Base-by-base conservation (phyloP, 2,329 filamentous ascomycete genomes). In the Fusarium dlaminii region DNA sequence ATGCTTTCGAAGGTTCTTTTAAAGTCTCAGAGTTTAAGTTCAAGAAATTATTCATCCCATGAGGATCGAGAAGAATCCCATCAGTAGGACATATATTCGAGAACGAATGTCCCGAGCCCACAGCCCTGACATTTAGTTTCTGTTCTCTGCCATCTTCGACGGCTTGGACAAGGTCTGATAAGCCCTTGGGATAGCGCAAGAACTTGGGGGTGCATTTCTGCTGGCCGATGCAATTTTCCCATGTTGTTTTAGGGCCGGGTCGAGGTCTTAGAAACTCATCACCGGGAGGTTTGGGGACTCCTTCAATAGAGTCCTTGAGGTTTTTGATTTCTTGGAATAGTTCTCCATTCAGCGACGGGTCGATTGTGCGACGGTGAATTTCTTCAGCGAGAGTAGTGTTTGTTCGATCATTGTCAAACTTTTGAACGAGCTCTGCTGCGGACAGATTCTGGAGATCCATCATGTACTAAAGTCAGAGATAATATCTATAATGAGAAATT, bases 51-150 rank as follows among this genome's bases (percentile, higher is more conserved):
- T 59, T 59, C 56, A 59, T 59, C 1, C 56, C 56, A 39, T 51
- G 56, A 20, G 56, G 56, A 22, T 59, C 56, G 12, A 59, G 56
- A 6, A 59, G 22, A 4, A 59, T 59, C 3, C 56, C 56, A 24
- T 51, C 56, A 9, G 56, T 59, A 2, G 56, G 56, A 13, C 56
- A 59, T 22, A 59, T 24, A 3, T 59, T 51, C 15, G 56, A 59
- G 34, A 59, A 59, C 2, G 56, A 59, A 32, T 59, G 56, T 1
- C 56, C 56, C 1, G 56, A 59, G 0, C 56, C 56, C 1, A 59
- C 56, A 13, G 56, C 56, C 4, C 56, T 48, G 0, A 59, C 56
- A n/a, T 52, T 49, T 1, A 59, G 24, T 6, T 51, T 59, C 8
- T 59, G 43, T 0, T 27, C 20, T 1, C 20, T 6, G 0, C 56